Percentiles rank a stretch among this genome's conserved stretches.
Evolutionary conservation across 2,329 filamentous ascomycete genomes (phyloP).

Genomic region (Ascochyta lentis): DNA sequence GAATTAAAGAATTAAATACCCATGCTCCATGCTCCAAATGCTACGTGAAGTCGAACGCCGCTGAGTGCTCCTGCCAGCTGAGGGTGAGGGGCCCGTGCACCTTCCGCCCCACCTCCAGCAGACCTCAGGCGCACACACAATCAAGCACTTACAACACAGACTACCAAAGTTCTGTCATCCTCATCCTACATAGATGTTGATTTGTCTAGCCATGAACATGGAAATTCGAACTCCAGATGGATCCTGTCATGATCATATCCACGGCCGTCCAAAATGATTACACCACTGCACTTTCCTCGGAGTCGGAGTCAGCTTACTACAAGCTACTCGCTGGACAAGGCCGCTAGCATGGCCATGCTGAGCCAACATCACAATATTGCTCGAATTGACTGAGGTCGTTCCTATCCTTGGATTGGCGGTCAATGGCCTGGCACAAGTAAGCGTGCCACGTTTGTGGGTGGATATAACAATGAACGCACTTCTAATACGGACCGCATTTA

Average conservation of each 20-base stretch:
- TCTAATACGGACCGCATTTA: too few species aligned
- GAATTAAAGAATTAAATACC: conserved; percentile 15
- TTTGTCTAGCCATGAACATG: neutral
- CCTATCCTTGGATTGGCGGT: too few species aligned
- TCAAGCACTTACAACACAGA: neutral
- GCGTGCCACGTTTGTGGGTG: too few species aligned
- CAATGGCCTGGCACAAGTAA: too few species aligned
- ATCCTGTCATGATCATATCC: neutral
- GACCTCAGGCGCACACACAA: neutral
- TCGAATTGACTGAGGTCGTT: too few species aligned
- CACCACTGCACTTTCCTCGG: neutral
- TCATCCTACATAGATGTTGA: neutral
- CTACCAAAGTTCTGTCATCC: too few species aligned
- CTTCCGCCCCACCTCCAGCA: neutral
- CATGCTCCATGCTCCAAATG: neutral
- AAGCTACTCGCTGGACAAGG: neutral
- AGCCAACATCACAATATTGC: too few species aligned
- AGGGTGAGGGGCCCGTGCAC: conserved; percentile 2
- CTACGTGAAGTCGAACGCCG: neutral
- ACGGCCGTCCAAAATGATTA: neutral
- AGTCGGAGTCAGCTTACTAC: conserved; percentile 14
- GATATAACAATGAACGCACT: too few species aligned
- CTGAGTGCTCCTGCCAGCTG: neutral
- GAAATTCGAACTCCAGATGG: neutral
- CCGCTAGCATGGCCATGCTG: too few species aligned